Conservation (phyloP, 805 yeast species). For the Metschnikowia gelsemii region DNA sequence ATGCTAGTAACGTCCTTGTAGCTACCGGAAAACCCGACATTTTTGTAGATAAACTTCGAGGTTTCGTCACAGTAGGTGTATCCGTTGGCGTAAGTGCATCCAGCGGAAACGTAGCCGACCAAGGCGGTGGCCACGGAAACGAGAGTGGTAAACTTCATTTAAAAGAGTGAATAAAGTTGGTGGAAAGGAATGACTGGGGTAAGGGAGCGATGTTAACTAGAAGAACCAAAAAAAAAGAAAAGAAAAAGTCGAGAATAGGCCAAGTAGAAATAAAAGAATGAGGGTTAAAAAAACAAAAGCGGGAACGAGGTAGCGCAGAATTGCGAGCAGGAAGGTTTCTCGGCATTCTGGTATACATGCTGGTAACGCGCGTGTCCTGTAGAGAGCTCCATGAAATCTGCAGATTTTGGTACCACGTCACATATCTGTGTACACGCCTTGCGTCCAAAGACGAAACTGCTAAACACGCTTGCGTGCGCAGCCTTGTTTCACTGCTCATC, state of each 20-base stretch:
- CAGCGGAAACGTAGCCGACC: constrained; percentile 26
- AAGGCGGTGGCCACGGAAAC: constrained; percentile 20
- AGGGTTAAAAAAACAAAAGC: constrained; percentile 1
- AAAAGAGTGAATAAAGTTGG: constrained; percentile 19
- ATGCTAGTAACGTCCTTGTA: constrained; percentile 78
- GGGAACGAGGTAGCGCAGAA: constrained; percentile 2
- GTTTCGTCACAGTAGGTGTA: constrained; percentile 82
- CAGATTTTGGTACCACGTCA: too few relatives aligned
- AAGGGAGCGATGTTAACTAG: constrained; percentile 7
- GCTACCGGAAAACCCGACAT: constrained; percentile 83
- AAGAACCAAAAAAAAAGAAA: constrained; percentile 4
- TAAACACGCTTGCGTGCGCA: too few relatives aligned
- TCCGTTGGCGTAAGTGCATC: constrained; percentile 57
- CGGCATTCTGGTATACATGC: constrained; percentile 1
- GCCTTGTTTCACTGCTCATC: too few relatives aligned
- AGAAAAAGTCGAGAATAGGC: background rate
- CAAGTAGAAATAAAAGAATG: background rate
- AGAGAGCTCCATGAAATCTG: too few relatives aligned
- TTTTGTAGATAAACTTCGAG: constrained; percentile 60
- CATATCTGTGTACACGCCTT: too few relatives aligned
- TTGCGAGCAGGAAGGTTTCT: constrained; percentile 1
- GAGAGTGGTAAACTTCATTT: constrained; percentile 20
- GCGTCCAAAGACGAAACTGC: too few relatives aligned
- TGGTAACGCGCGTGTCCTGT: background rate
- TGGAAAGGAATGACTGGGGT: constrained; percentile 14